phyloP scores from a whole-genome alignment of 1,139 yeast genomes.

The Eremothecium sinecaudum region DNA sequence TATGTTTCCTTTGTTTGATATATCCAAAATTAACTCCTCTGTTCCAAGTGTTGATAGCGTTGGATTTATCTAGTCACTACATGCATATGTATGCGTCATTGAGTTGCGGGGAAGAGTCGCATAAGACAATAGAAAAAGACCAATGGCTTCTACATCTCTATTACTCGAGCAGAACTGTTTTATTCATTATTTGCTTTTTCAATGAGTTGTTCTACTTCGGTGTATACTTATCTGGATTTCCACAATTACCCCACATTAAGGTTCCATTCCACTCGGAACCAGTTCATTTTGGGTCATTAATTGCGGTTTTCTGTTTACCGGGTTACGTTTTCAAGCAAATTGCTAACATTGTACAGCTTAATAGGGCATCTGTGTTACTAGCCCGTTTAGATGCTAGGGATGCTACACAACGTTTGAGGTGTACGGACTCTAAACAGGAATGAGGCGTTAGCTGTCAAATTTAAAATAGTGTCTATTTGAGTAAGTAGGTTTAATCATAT shows the following conservation, averaged over 20 bases:
- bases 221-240: constrained; percentile 59
- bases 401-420: constrained; percentile 13
- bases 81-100: constrained; percentile 98
- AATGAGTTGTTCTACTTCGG: constrained; percentile 92
- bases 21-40: constrained; percentile 53
- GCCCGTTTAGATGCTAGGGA: constrained; percentile 75
- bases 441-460: too few species aligned
- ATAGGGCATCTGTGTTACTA: constrained; percentile 71
- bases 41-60: constrained; percentile 80
- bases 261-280: constrained; percentile 33
- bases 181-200: constrained; percentile 82
- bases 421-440: background rate
- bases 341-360: constrained; percentile 81
- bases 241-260: constrained; percentile 28
- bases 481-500: too few species aligned
- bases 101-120: constrained; percentile 67
- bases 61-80: constrained; percentile 92
- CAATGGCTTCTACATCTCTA: constrained; percentile 70
- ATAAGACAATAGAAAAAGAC: constrained; percentile 70
- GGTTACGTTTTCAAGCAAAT: constrained; percentile 86
- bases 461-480: too few species aligned
- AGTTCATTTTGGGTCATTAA: constrained; percentile 45
- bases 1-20: constrained; percentile 72
- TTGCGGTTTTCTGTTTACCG: constrained; percentile 64
- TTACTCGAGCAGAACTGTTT: constrained; percentile 74